A percentile compares a stretch with the other conserved stretches of the same genome.
phyloP scores from a whole-genome alignment of 176 grass and related monocot genomes.

The Oryza officinalis region DNA sequence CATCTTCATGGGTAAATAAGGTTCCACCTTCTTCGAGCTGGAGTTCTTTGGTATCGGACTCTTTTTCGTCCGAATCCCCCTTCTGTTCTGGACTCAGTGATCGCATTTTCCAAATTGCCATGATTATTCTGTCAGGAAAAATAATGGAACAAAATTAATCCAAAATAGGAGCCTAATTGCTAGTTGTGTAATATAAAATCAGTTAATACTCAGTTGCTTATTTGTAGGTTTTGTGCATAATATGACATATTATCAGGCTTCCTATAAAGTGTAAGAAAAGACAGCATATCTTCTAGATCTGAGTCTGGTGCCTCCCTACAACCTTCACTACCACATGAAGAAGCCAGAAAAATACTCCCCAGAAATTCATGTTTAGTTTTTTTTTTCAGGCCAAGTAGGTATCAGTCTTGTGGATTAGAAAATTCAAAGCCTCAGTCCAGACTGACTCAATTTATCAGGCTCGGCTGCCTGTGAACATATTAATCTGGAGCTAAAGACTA shows the following conservation, averaged over 20 bases:
- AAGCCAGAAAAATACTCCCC: not conserved
- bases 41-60: slow-evolving; percentile 57
- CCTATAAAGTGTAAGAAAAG: not conserved
- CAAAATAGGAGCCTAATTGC: not conserved
- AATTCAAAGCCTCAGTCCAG: too few relatives aligned
- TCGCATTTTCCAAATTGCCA: slow-evolving; percentile 79
- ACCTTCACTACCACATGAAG: not conserved
- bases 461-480: not conserved
- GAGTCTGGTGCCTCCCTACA: not conserved
- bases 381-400: too few relatives aligned
- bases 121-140: slow-evolving; percentile 65
- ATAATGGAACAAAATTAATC: slow-evolving; percentile 8
- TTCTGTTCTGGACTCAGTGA: slow-evolving; percentile 73
- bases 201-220: not conserved
- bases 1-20: slow-evolving; percentile 78
- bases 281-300: not conserved
- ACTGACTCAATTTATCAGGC: not conserved
- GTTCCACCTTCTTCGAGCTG: slow-evolving; percentile 57
- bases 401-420: too few relatives aligned
- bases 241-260: not conserved
- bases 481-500: not conserved
- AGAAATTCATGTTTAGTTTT: not conserved
- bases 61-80: slow-evolving; percentile 60
- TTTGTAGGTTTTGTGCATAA: not conserved
- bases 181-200: slow-evolving; percentile 5